A percentile compares a stretch with the other conserved stretches of the same genome.
Conservation (phyloP, 2,329 filamentous ascomycete species). For the Fusarium humuli region DNA sequence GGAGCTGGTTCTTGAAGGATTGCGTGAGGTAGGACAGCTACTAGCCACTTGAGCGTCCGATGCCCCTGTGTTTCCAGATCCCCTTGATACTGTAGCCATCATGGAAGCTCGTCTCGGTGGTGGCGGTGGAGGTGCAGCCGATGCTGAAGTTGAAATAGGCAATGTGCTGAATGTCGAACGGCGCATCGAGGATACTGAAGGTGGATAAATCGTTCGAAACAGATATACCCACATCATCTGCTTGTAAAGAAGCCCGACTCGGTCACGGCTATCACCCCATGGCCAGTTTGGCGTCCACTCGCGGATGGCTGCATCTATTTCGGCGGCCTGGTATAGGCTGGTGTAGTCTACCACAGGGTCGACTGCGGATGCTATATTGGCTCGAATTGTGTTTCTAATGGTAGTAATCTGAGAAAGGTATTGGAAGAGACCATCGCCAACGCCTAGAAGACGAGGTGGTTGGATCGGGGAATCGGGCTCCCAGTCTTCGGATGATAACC, state of each 20-base stretch:
- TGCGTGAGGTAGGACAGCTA: conserved; percentile 51
- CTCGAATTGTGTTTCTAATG: conserved; percentile 79
- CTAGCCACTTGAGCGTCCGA: conserved; percentile 40
- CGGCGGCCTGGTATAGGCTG: conserved; percentile 76
- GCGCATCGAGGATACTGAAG: conserved; percentile 50
- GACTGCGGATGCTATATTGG: conserved; percentile 69
- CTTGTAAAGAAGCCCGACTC: conserved; percentile 69
- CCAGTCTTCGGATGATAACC: conserved; percentile 59
- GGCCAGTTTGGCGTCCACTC: conserved; percentile 77
- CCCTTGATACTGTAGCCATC: conserved; percentile 47
- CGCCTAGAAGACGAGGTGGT: conserved; percentile 75
- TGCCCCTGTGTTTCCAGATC: conserved; percentile 27
- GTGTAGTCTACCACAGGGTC: conserved; percentile 80
- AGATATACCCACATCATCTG: conserved; percentile 76
- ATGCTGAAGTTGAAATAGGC: conserved; percentile 35
- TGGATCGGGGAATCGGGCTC: conserved; percentile 56
- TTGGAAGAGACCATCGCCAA: conserved; percentile 83
- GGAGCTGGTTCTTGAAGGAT: conserved; percentile 54
- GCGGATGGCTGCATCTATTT: conserved; percentile 79
- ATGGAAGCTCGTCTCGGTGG: conserved; percentile 52
- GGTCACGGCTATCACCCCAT: conserved; percentile 66
- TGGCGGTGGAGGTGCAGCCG: conserved; percentile 26
- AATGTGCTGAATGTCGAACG: conserved; percentile 49
- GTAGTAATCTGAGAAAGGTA: conserved; percentile 83
- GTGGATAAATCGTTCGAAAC: conserved; percentile 70